A percentile compares a stretch with the other conserved stretches of the same genome.
Conservation (phyloP, 805 yeast species). For the Starmera dryadoides region DNA sequence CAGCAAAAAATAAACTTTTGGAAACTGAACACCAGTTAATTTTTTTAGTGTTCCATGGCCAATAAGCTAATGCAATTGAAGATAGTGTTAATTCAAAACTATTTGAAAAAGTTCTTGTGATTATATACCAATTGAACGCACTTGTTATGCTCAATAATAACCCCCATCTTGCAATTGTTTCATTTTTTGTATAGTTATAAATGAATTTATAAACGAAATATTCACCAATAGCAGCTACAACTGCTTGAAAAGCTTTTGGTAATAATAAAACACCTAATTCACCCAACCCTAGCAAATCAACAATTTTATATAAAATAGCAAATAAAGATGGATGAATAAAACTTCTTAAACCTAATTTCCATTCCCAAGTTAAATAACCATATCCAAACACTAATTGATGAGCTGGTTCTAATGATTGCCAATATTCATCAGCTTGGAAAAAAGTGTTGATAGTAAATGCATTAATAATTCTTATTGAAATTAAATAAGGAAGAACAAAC, state of each 20-base stretch:
- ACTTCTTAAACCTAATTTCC: slow-evolving; percentile 71
- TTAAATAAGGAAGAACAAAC: slow-evolving; percentile 20
- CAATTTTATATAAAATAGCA: slow-evolving; percentile 33
- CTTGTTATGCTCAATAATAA: slow-evolving; percentile 48
- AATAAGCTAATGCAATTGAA: slow-evolving; percentile 52
- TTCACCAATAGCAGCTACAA: slow-evolving; percentile 70
- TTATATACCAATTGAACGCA: slow-evolving; percentile 75
- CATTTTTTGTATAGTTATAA: slow-evolving; percentile 24
- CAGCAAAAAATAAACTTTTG: slow-evolving; percentile 43
- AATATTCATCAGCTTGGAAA: slow-evolving; percentile 95
- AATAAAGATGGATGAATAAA: slow-evolving; percentile 75
- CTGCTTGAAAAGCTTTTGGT: slow-evolving; percentile 68
- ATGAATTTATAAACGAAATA: slow-evolving; percentile 45
- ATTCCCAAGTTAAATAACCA: slow-evolving; percentile 93
- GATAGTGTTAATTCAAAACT: slow-evolving; percentile 72
- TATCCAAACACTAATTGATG: slow-evolving; percentile 66
- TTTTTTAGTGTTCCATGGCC: slow-evolving; percentile 53
- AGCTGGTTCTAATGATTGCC: slow-evolving; percentile 92
- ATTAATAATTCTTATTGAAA: slow-evolving; percentile 49
- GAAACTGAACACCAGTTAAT: slow-evolving; percentile 17
- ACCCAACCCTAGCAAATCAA: slow-evolving; percentile 24
- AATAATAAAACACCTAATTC: slow-evolving; percentile 33
- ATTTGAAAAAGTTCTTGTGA: slow-evolving; percentile 82
- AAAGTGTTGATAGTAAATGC: slow-evolving; percentile 61
- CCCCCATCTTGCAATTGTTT: slow-evolving; percentile 31